phyloP scores from a whole-genome alignment of 208 protist genomes.

The Acanthamoeba healyi region DNA sequence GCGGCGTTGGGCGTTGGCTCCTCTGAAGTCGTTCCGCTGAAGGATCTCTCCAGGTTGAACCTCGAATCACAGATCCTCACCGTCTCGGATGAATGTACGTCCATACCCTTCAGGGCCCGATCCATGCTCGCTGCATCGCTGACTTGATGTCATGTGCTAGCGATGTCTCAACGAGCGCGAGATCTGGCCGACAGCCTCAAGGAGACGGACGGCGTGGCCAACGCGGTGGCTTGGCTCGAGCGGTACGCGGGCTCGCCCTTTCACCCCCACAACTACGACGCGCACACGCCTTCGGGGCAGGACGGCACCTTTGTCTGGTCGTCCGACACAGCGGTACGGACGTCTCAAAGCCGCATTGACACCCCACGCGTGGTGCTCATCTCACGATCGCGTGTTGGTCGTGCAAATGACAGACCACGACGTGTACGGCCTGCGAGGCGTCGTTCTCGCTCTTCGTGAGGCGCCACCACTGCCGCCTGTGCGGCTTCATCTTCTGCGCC shows the following conservation, averaged over 20 bases:
- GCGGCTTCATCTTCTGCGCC: slow-evolving; percentile 34
- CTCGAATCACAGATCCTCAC: neutral
- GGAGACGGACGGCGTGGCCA: slow-evolving; percentile 5
- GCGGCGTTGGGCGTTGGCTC: neutral
- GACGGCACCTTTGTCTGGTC: neutral
- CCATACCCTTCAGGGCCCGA: too few species aligned
- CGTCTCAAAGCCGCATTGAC: neutral
- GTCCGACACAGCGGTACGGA: neutral
- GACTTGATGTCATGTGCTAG: too few species aligned
- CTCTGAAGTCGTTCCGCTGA: neutral
- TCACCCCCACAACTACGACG: slow-evolving; percentile 7
- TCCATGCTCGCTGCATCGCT: too few species aligned
- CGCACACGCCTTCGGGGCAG: neutral
- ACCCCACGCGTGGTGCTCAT: neutral
- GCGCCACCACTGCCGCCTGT: slow-evolving; percentile 41
- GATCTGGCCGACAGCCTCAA: neutral
- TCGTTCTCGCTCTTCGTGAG: neutral
- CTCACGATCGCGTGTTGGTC: too few species aligned
- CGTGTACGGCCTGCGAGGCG: neutral
- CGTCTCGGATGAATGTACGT: neutral
- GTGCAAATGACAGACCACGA: neutral
- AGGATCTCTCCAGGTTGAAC: neutral
- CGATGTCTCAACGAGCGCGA: neutral
- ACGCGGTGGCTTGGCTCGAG: slow-evolving; percentile 36
- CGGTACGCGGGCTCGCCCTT: neutral